A percentile compares a stretch with the other conserved stretches of the same genome.
phyloP scores from a whole-genome alignment of 192 early-diverging fungal genomes.

The Mortierella hygrophila region DNA sequence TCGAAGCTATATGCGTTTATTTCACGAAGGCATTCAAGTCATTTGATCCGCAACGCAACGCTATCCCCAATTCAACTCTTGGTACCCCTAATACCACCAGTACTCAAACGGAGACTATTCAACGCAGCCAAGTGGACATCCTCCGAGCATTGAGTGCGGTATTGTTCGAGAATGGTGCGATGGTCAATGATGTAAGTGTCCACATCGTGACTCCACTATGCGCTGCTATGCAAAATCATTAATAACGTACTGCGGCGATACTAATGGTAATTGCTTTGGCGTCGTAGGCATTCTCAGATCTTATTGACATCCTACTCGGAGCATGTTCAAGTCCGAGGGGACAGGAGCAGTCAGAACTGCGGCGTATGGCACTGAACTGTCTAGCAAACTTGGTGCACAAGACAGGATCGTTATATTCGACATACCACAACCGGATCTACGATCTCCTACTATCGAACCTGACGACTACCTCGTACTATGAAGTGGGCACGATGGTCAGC shows the following conservation, averaged over 20 bases:
- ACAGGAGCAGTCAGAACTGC: conserved; percentile 46
- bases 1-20: conserved; percentile 17
- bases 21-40: conserved; percentile 19
- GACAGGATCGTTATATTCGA: conserved; percentile 64
- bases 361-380: conserved; percentile 77
- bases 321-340: conserved; percentile 24
- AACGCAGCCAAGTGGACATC: conserved; percentile 56
- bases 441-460: conserved; percentile 64
- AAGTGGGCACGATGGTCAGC: background rate
- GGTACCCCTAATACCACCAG: background rate
- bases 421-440: conserved; percentile 63
- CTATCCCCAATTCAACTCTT: background rate
- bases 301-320: conserved; percentile 37
- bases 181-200: conserved; percentile 55
- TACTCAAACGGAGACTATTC: conserved; percentile 5
- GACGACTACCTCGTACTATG: conserved; percentile 23
- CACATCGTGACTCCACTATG: background rate
- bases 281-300: conserved; percentile 38
- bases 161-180: conserved; percentile 61
- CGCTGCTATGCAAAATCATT: background rate
- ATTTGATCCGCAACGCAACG: background rate
- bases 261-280: background rate
- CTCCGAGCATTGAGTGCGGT: conserved; percentile 65
- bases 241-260: background rate
- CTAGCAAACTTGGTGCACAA: conserved; percentile 75